A percentile compares a stretch with the other conserved stretches of the same genome.
phyloP scores from a whole-genome alignment of 176 grass and related monocot species.

The Microstegium vimineum region DNA sequence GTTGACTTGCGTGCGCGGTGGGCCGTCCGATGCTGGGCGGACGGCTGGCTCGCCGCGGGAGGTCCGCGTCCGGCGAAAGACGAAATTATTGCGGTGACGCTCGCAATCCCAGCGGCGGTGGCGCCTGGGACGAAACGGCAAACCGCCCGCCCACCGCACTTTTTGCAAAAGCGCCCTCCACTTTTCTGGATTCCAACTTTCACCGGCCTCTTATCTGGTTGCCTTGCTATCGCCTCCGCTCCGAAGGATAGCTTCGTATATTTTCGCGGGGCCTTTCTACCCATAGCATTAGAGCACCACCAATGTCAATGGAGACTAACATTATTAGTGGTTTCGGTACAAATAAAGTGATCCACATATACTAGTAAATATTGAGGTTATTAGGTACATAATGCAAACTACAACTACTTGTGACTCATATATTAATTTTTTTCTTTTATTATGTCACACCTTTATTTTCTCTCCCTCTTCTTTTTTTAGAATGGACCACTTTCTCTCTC shows the following conservation, averaged over 20 bases:
- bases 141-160: background rate
- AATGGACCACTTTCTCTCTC: too few relatives aligned
- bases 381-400: too few relatives aligned
- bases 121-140: conserved; percentile 4
- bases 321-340: too few relatives aligned
- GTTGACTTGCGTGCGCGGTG: background rate
- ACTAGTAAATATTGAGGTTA: too few relatives aligned
- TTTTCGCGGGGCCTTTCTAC: background rate
- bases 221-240: background rate
- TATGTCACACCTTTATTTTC: too few relatives aligned
- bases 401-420: too few relatives aligned
- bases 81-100: background rate
- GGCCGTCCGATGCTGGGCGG: conserved; percentile 6
- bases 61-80: conserved; percentile 26
- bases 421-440: too few relatives aligned
- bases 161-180: background rate
- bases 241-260: too few relatives aligned
- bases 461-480: too few relatives aligned
- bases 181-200: background rate
- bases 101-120: background rate
- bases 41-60: background rate
- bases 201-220: background rate
- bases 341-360: too few relatives aligned
- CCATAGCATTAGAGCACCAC: too few relatives aligned
- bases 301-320: too few relatives aligned